phyloP scores from a whole-genome alignment of 1,139 yeast genomes.

The Pichia sp. region DNA sequence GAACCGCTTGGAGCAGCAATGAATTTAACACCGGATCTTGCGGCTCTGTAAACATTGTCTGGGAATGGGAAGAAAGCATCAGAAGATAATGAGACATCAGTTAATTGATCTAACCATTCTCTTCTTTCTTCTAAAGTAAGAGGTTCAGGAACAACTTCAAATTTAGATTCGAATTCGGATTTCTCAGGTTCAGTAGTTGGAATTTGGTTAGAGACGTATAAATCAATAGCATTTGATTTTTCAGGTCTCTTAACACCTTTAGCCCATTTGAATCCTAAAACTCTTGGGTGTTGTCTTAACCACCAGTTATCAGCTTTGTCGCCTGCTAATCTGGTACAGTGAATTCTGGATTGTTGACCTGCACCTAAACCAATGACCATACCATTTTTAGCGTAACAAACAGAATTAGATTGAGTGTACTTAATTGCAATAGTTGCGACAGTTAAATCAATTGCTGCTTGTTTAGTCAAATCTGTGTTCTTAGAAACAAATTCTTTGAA shows the following conservation, averaged over 20 bases:
- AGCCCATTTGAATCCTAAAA: constrained; percentile 90
- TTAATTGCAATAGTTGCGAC: constrained; percentile 96
- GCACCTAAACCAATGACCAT: constrained; percentile 99
- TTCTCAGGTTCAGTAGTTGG: constrained; percentile 91
- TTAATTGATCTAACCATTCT: constrained; percentile 77
- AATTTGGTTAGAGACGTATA: constrained; percentile 83
- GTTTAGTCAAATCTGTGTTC: constrained; percentile 82
- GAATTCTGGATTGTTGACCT: constrained; percentile 98
- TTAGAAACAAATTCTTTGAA: constrained; percentile 88
- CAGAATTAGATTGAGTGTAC: constrained; percentile 97
- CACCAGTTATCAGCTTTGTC: constrained; percentile 99
- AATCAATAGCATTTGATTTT: constrained; percentile 94
- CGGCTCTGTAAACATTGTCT: constrained; percentile 97
- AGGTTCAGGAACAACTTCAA: constrained; percentile 75
- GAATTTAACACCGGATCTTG: constrained; percentile 88
- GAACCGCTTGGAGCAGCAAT: constrained; percentile 97
- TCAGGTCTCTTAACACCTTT: constrained; percentile 98
- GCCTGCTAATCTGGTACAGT: constrained; percentile 98
- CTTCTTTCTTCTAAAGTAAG: constrained; percentile 74
- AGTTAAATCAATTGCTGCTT: constrained; percentile 85
- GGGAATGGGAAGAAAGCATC: constrained; percentile 99
- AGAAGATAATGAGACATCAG: constrained; percentile 83
- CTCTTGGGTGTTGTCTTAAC: constrained; percentile 97
- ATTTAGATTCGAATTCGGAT: constrained; percentile 85
- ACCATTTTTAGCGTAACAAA: constrained; percentile 96